Base-by-base conservation (phyloP, 148 eudicot species). In the Pouteria glomerata region DNA sequence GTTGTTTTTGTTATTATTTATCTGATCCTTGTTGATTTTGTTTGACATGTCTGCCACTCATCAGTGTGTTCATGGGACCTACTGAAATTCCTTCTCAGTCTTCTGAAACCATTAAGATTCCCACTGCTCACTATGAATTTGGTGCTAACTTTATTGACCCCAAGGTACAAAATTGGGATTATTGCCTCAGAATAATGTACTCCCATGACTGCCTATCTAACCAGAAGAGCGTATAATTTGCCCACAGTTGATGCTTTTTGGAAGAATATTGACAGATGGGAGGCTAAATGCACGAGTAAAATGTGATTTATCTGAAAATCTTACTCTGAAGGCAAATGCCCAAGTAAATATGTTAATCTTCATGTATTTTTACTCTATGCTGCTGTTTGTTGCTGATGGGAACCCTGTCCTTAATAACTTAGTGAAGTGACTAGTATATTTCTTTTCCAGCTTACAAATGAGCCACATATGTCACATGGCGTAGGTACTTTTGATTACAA, bases 101-200 rank as follows among this genome's bases (percentile, higher is more conserved):
- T 41, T 24, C 96, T 6, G 96, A 95, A 71, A 79, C 93, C 33
- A 81, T 94, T 67, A 91, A 95, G 88, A 89, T 95, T 23, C 97
- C 98, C 56, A 91, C 89, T 45, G 87, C 97, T 44, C 80, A 91
- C 68, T 95, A 95, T 78, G 98, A 95, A 85, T 95, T 95, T 71
- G 98, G 98, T 64, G 98, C 97, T 12, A 94, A 95, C 75, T 91
- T 80, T 76, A 55, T 95, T 42, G 98, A 95, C 74, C 97, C 98
- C 76, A 78, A 80, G 90, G 98, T 95, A 68, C 14, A 74, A 60
- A 26, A 48, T 57, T 66, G 26, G 34, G 48, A 69, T 48, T 11
- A 37, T 26, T 30, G 56, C 66, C 30, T 41, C 35, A 14, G 10
- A 52, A 50, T 51, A 4, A 51, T 73, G 56, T 26, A 56, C 53